Conservation (phyloP, 2,329 filamentous ascomycete species). For the Trichoderma hamatum region DNA sequence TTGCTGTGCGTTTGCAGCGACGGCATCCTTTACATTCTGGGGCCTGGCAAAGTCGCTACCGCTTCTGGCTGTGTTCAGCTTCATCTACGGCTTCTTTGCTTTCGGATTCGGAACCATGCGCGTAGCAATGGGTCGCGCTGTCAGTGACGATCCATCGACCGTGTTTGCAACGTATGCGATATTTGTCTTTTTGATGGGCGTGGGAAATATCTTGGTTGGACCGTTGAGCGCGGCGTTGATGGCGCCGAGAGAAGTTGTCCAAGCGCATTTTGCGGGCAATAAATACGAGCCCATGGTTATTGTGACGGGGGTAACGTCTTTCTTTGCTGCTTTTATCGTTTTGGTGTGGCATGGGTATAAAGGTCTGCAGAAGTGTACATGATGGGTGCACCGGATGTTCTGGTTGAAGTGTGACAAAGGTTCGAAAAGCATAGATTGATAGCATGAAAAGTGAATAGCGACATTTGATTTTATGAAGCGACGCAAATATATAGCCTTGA, state of each 20-base stretch:
- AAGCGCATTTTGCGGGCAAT: slow-evolving; percentile 26
- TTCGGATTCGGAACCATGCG: slow-evolving; percentile 31
- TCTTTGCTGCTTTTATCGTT: slow-evolving; percentile 25
- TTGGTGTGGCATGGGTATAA: slow-evolving; percentile 23
- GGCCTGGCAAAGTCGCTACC: slow-evolving; percentile 50
- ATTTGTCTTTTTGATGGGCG: slow-evolving; percentile 38
- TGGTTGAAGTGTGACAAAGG: neutral
- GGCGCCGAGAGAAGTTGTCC: slow-evolving; percentile 34
- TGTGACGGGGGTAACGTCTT: slow-evolving; percentile 26
- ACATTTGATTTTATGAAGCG: neutral
- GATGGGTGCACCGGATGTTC: neutral
- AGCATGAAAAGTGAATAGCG: neutral
- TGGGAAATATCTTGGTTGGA: slow-evolving; percentile 39
- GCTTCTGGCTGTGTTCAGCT: slow-evolving; percentile 51
- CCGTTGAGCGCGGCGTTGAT: slow-evolving; percentile 38
- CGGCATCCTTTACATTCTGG: slow-evolving; percentile 56
- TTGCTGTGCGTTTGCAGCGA: slow-evolving; percentile 49
- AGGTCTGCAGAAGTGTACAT: neutral
- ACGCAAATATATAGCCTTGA: neutral
- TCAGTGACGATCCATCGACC: slow-evolving; percentile 36
- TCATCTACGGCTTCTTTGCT: slow-evolving; percentile 60
- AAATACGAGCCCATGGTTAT: slow-evolving; percentile 29
- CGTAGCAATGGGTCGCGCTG: slow-evolving; percentile 37
- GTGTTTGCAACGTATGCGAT: slow-evolving; percentile 36
- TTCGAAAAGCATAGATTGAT: neutral